phyloP scores from a whole-genome alignment of 306 rosid genomes.

The Cyamopsis tetragonoloba region DNA sequence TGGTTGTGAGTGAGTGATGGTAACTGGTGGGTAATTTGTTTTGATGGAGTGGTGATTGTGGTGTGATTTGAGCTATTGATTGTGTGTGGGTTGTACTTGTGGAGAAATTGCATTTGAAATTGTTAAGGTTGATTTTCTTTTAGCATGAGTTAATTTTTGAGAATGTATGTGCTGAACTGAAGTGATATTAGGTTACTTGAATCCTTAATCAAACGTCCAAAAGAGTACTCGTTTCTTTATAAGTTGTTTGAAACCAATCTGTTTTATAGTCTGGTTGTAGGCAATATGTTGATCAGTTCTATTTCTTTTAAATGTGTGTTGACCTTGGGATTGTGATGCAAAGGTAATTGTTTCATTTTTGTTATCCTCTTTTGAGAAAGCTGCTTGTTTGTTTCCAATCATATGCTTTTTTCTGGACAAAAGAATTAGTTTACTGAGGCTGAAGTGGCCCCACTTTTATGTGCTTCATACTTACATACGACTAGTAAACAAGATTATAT shows the following conservation, averaged over 20 bases:
- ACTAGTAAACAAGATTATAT: background rate
- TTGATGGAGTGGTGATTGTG: background rate
- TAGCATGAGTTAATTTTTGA: background rate
- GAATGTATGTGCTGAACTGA: slow-evolving; percentile 7
- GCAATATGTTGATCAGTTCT: background rate
- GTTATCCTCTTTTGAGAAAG: background rate
- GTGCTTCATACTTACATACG: background rate
- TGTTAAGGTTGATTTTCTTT: background rate
- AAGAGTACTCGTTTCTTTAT: background rate
- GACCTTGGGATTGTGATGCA: background rate
- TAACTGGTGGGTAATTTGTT: background rate
- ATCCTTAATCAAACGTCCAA: background rate
- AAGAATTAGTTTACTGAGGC: background rate
- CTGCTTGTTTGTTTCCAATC: background rate
- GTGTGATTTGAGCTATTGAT: background rate
- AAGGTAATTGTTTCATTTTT: background rate
- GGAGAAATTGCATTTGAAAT: background rate
- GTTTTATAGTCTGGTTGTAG: slow-evolving; percentile 1
- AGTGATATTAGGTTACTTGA: background rate
- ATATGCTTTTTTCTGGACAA: slow-evolving; percentile 6
- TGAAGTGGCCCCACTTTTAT: background rate
- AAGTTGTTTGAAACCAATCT: background rate
- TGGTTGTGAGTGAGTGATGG: slow-evolving; percentile 8
- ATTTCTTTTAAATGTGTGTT: background rate
- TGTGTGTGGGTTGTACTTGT: background rate